Evolutionary conservation across 2,329 filamentous ascomycete genomes (phyloP).

Genomic region (Sporothrix dimorphospora): DNA sequence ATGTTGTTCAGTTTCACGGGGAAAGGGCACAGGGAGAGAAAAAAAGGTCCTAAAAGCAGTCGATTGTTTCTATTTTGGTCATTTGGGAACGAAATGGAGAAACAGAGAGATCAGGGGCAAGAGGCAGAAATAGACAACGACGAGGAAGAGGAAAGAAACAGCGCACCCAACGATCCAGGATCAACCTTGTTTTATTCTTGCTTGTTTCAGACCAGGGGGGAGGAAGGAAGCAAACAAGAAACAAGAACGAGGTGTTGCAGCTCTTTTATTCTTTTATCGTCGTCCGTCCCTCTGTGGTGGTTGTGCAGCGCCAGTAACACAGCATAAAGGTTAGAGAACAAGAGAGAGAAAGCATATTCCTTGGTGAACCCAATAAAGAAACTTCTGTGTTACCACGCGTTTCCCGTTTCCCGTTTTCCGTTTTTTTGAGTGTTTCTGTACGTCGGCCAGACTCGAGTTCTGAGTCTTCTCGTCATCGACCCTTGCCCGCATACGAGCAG

Average conservation of each 20-base stretch:
- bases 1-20: background rate
- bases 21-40: background rate
- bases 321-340: background rate
- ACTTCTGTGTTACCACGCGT: background rate
- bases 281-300: background rate
- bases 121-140: no score
- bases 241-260: background rate
- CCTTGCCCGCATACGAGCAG: background rate
- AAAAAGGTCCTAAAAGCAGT: background rate
- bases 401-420: background rate
- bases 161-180: background rate
- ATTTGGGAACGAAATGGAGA: background rate
- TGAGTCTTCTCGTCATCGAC: background rate
- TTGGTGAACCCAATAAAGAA: background rate
- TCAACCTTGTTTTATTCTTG: background rate
- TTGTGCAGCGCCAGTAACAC: background rate
- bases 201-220: background rate
- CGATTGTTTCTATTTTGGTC: conserved; percentile 16
- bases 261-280: background rate
- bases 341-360: background rate
- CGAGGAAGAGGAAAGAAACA: background rate
- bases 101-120: background rate
- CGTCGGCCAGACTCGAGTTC: background rate
- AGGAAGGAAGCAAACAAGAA: background rate
- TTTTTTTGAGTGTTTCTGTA: background rate